Evolutionary conservation across 2,329 filamentous ascomycete genomes (phyloP).

Genomic region (Huntiella savannae): DNA sequence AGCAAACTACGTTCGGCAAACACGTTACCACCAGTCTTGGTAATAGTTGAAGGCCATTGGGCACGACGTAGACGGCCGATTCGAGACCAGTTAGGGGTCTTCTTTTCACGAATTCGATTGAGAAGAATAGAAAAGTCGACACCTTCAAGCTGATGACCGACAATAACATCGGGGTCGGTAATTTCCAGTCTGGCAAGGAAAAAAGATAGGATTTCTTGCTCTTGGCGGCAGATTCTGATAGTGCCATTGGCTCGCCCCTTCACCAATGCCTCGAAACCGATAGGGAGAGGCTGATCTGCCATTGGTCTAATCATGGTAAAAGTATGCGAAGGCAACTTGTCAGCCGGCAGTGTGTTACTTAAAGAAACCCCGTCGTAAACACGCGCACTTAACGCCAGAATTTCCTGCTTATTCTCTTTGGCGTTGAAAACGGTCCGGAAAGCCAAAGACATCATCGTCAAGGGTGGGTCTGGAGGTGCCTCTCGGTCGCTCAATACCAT

Average conservation of each 20-base stretch:
- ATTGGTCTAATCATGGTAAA: conserved; percentile 82
- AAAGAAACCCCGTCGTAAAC: conserved; percentile 83
- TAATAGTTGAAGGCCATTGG: conserved; percentile 74
- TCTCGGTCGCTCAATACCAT: conserved; percentile 57
- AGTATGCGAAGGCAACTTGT: conserved; percentile 72
- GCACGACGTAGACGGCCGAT: conserved; percentile 70
- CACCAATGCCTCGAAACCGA: conserved; percentile 66
- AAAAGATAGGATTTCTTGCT: conserved; percentile 67
- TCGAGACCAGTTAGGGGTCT: conserved; percentile 84
- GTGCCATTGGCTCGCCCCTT: conserved; percentile 54
- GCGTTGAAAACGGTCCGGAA: conserved; percentile 75
- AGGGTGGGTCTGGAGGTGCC: conserved; percentile 60
- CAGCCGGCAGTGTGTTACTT: conserved; percentile 69
- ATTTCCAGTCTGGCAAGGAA: conserved; percentile 78
- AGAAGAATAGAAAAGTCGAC: conserved; percentile 87
- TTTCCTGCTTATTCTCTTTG: conserved; percentile 91
- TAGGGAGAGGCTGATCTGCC: conserved; percentile 49
- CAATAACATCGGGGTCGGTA: conserved; percentile 79
- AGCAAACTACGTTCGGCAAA: conserved; percentile 85
- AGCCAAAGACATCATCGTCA: conserved; percentile 91
- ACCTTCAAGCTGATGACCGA: conserved; percentile 92
- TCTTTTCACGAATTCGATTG: conserved; percentile 72
- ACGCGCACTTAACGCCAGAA: conserved; percentile 74
- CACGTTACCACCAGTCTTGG: conserved; percentile 71
- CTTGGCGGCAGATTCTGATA: conserved; percentile 65